A percentile compares a stretch with the other conserved stretches of the same genome.
Conservation (phyloP, 2,329 filamentous ascomycete genomes). For the Trichoderma sp. region DNA sequence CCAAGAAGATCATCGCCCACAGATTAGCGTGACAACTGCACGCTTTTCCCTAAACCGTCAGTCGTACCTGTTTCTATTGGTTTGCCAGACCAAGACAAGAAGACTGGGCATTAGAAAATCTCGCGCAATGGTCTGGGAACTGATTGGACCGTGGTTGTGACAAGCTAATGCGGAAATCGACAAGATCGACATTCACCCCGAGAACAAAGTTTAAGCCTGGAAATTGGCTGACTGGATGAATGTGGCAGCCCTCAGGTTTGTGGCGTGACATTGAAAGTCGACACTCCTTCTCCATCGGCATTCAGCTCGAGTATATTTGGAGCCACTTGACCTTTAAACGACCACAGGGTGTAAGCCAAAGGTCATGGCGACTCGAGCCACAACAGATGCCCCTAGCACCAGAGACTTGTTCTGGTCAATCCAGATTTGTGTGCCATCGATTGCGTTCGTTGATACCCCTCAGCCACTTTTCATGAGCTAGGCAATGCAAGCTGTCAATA, state of each 20-base stretch:
- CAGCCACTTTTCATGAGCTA: neutral
- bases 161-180: constrained; percentile 1
- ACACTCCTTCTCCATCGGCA: neutral
- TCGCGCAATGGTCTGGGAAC: neutral
- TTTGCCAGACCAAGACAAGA: neutral
- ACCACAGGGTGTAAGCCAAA: neutral
- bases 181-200: neutral
- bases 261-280: neutral
- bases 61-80: neutral
- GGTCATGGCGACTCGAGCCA: neutral
- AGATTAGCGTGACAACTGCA: neutral
- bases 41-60: neutral
- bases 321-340: too few relatives aligned
- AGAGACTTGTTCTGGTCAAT: neutral
- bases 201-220: neutral
- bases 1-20: neutral
- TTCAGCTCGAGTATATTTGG: neutral
- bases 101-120: neutral
- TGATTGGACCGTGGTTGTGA: neutral
- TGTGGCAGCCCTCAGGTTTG: neutral
- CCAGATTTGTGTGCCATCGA: too few relatives aligned
- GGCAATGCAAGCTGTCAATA: neutral
- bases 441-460: neutral
- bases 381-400: neutral
- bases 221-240: neutral